phyloP scores from a whole-genome alignment of 805 yeast genomes.

The Tetrapisispora fleetii region DNA sequence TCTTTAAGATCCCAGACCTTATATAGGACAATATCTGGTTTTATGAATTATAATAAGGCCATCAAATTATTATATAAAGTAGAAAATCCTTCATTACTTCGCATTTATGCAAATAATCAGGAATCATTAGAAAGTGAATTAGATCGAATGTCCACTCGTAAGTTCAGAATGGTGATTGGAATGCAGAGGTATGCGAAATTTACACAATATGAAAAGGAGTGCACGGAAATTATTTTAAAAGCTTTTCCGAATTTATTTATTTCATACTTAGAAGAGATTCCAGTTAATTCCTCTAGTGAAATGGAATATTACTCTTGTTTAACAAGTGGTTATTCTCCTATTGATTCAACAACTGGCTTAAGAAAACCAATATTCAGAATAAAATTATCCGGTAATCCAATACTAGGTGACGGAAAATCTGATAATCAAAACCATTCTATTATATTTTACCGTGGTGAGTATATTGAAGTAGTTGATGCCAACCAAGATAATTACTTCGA shows the following conservation, averaged over 20 bases:
- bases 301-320: conserved; percentile 52
- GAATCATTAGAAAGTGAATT: conserved; percentile 55
- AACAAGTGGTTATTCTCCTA: conserved; percentile 48
- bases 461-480: conserved; percentile 90
- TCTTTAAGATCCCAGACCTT: conserved; percentile 76
- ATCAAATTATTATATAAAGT: conserved; percentile 56
- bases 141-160: conserved; percentile 65
- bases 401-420: conserved; percentile 91
- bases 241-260: conserved; percentile 62
- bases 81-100: conserved; percentile 50
- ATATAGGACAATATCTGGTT: conserved; percentile 76
- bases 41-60: conserved; percentile 69
- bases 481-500: conserved; percentile 93
- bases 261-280: conserved; percentile 44
- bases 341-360: conserved; percentile 45
- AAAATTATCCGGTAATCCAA: conserved; percentile 87
- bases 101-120: conserved; percentile 35
- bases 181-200: conserved; percentile 78
- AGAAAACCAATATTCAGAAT: conserved; percentile 56
- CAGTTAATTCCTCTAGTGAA: conserved; percentile 17
- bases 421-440: conserved; percentile 89
- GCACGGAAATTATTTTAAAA: conserved; percentile 54
- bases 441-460: conserved; percentile 86
- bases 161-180: conserved; percentile 71
- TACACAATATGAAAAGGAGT: conserved; percentile 52